These are phyloP conservation scores for Tulasnella calospora DNA, from an alignment of 768 basidiomycete genomes.

Conservation along the genomic window DNA sequence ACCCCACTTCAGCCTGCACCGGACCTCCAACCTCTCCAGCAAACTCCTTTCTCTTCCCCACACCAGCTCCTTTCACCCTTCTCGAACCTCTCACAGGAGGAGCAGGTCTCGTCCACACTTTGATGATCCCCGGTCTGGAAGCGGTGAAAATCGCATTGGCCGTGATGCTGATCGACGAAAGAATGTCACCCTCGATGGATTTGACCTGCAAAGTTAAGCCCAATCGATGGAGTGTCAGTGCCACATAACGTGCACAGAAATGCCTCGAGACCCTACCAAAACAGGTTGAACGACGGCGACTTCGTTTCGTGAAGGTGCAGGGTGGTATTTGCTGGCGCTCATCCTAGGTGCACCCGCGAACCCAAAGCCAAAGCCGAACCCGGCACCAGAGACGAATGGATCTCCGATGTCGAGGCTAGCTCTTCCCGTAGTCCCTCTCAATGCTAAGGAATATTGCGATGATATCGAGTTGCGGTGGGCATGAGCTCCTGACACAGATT, in stretches of 20 bases:
- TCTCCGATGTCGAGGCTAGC: not conserved
- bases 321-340: slow-evolving; percentile 52
- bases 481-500: slow-evolving; percentile 47
- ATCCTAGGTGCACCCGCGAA: not conserved
- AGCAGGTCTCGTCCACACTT: slow-evolving; percentile 53
- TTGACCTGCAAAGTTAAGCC: slow-evolving; percentile 54
- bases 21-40: not conserved
- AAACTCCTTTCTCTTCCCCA: not conserved
- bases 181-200: slow-evolving; percentile 71
- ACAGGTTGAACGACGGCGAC: slow-evolving; percentile 88
- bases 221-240: slow-evolving; percentile 15
- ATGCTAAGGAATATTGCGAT: slow-evolving; percentile 68
- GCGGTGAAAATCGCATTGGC: slow-evolving; percentile 71
- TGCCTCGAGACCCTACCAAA: slow-evolving; percentile 47
- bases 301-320: slow-evolving; percentile 86
- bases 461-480: slow-evolving; percentile 74
- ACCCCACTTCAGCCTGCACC: not conserved
- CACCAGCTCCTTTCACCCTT: not conserved
- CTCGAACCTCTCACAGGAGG: slow-evolving; percentile 25
- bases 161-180: slow-evolving; percentile 71
- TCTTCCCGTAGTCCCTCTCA: slow-evolving; percentile 38
- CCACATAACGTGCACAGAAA: not conserved
- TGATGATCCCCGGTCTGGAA: slow-evolving; percentile 71
- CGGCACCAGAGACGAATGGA: slow-evolving; percentile 18
- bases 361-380: not conserved